Percentiles rank a stretch among this genome's conserved stretches.
These are phyloP conservation scores for Huiozyma sinensis DNA, from an alignment of 805 yeast genomes.

Conservation along the genomic window DNA sequence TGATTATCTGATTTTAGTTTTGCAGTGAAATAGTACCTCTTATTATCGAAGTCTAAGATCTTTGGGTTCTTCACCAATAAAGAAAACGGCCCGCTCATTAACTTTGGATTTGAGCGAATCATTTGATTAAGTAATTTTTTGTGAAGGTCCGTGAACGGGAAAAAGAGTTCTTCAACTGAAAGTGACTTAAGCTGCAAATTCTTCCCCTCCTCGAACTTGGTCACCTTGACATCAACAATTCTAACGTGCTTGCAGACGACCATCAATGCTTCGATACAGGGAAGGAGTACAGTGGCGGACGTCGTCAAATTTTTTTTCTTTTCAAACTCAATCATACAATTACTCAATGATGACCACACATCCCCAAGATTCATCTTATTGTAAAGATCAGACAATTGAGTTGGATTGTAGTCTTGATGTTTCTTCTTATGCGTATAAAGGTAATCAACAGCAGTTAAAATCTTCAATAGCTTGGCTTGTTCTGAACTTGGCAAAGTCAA, in stretches of 20 bases:
- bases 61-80: slow-evolving; percentile 79
- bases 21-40: slow-evolving; percentile 73
- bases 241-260: slow-evolving; percentile 82
- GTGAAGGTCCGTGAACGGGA: slow-evolving; percentile 81
- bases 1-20: slow-evolving; percentile 45
- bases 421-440: slow-evolving; percentile 41
- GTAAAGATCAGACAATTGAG: slow-evolving; percentile 50
- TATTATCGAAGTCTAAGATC: slow-evolving; percentile 89
- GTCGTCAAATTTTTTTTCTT: slow-evolving; percentile 44
- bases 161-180: slow-evolving; percentile 69
- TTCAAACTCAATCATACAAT: slow-evolving; percentile 54
- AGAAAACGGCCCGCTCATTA: slow-evolving; percentile 93
- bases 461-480: slow-evolving; percentile 79
- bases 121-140: slow-evolving; percentile 79
- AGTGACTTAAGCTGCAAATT: slow-evolving; percentile 59
- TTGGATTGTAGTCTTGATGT: slow-evolving; percentile 23
- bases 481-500: slow-evolving; percentile 75
- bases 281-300: slow-evolving; percentile 71
- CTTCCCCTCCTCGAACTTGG: slow-evolving; percentile 48
- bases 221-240: slow-evolving; percentile 35
- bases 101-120: slow-evolving; percentile 82
- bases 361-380: slow-evolving; percentile 59
- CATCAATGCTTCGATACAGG: slow-evolving; percentile 85
- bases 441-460: slow-evolving; percentile 80
- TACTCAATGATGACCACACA: slow-evolving; percentile 78